Conservation (phyloP, 208 protist genomes). For the Leishmania lainsoni region DNA sequence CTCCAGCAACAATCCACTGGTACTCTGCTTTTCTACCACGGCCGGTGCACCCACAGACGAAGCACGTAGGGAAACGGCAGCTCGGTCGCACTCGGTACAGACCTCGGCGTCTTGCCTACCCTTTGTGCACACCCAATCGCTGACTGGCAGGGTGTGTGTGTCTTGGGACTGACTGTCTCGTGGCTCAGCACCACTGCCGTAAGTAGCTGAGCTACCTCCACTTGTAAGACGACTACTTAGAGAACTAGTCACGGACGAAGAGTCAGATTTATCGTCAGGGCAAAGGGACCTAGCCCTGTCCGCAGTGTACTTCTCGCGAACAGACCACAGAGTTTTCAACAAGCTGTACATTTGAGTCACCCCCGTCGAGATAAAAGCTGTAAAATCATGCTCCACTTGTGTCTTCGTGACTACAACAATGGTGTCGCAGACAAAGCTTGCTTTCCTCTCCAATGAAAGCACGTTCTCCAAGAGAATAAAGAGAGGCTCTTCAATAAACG, state of each 20-base stretch:
- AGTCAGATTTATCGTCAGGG: neutral
- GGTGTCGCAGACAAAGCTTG: slow-evolving; percentile 47
- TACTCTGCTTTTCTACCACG: neutral
- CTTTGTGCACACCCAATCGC: neutral
- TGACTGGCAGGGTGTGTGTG: neutral
- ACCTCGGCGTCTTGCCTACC: slow-evolving; percentile 8
- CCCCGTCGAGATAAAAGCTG: slow-evolving; percentile 47
- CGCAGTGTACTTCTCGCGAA: slow-evolving; percentile 46
- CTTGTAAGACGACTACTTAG: neutral
- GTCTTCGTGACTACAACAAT: slow-evolving; percentile 38
- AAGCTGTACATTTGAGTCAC: slow-evolving; percentile 49
- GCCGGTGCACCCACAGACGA: neutral
- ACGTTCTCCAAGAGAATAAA: slow-evolving; percentile 55
- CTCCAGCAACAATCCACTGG: neutral
- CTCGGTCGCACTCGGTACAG: neutral
- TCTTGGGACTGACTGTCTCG: slow-evolving; percentile 13
- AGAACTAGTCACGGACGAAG: neutral
- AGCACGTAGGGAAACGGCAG: neutral
- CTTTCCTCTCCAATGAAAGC: slow-evolving; percentile 33
- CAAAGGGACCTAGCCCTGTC: slow-evolving; percentile 14
- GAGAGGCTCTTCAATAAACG: slow-evolving; percentile 48
- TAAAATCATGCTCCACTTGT: slow-evolving; percentile 41
- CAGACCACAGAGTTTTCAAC: slow-evolving; percentile 54
- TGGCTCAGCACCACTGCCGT: neutral
- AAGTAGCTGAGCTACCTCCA: slow-evolving; percentile 1